A percentile compares a stretch with the other conserved stretches of the same genome.
Conservation (phyloP, 148 eudicot genomes). For the Drosera capensis region DNA sequence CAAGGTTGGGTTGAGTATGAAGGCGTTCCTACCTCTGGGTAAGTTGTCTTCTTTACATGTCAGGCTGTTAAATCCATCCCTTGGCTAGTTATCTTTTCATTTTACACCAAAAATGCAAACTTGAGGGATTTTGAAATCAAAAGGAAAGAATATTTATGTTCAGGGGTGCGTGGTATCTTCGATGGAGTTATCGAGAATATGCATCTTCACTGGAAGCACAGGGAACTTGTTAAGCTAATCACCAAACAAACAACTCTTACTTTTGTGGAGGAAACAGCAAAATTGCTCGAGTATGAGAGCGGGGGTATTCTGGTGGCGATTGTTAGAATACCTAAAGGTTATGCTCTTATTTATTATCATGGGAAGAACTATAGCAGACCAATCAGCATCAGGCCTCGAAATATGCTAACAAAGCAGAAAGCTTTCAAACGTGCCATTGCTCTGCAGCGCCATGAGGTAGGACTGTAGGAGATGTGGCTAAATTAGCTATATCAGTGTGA, state of each 20-base stretch:
- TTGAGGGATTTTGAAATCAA: too few species aligned
- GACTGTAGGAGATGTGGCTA: too few species aligned
- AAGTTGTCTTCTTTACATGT: conserved; percentile 11
- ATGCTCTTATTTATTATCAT: conserved; percentile 81
- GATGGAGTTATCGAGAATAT: conserved; percentile 98
- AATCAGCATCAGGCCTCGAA: conserved; percentile 71
- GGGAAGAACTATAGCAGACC: conserved; percentile 96
- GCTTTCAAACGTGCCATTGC: conserved; percentile 85
- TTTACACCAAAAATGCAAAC: too few species aligned
- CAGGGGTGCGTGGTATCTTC: conserved; percentile 95
- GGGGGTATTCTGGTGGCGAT: conserved; percentile 84
- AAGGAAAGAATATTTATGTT: too few species aligned
- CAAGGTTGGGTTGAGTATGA: conserved; percentile 82
- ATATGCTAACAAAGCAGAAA: conserved; percentile 80
- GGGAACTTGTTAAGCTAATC: conserved; percentile 94
- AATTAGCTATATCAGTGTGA: too few species aligned
- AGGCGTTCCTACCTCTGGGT: conserved; percentile 96
- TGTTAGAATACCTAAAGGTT: conserved; percentile 83
- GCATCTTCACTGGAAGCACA: conserved; percentile 99
- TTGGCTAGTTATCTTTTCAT: background rate
- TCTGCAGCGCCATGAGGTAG: conserved; percentile 95
- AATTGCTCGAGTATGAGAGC: conserved; percentile 83
- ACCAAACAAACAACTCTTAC: conserved; percentile 72
- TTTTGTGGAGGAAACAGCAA: conserved; percentile 89
- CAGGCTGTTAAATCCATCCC: background rate